Conservation (phyloP, 805 yeast genomes). For the Sungouiozyma ichnusensis region DNA sequence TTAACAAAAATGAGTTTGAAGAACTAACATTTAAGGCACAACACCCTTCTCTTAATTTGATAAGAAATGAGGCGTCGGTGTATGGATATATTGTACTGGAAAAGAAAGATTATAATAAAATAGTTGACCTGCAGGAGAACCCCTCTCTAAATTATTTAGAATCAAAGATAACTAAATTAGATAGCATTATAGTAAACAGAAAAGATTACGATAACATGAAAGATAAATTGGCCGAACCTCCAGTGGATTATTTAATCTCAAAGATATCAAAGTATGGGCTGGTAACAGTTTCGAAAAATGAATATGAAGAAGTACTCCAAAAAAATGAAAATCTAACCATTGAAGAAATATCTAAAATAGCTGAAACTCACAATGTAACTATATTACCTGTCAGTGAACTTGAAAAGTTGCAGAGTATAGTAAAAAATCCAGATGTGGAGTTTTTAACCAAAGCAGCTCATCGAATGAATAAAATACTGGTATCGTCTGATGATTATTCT, state of each 20-base stretch:
- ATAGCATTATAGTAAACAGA: not conserved
- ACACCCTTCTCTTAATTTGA: constrained; percentile 8
- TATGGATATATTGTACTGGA: not conserved
- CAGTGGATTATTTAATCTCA: not conserved
- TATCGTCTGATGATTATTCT: constrained; percentile 1
- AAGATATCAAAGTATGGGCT: not conserved
- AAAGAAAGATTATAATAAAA: constrained; percentile 1
- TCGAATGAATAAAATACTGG: not conserved
- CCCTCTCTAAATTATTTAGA: constrained; percentile 3
- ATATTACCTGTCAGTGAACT: constrained; percentile 11
- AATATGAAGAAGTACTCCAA: constrained; percentile 2
- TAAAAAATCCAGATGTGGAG: constrained; percentile 11
- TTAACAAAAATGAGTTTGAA: constrained; percentile 11
- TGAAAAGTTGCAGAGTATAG: constrained; percentile 1
- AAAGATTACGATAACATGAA: constrained; percentile 1
- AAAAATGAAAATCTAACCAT: constrained; percentile 7
- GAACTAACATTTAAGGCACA: constrained; percentile 4
- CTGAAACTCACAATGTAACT: constrained; percentile 10
- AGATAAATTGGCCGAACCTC: not conserved
- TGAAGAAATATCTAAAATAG: constrained; percentile 7
- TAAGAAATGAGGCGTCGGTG: not conserved
- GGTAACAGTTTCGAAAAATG: not conserved
- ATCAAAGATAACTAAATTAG: not conserved
- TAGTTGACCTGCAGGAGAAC: constrained; percentile 8
- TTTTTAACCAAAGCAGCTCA: constrained; percentile 20